Evolutionary conservation across 108 stramenopile genomes (phyloP).

Genomic region (Skeletonema grethae): DNA sequence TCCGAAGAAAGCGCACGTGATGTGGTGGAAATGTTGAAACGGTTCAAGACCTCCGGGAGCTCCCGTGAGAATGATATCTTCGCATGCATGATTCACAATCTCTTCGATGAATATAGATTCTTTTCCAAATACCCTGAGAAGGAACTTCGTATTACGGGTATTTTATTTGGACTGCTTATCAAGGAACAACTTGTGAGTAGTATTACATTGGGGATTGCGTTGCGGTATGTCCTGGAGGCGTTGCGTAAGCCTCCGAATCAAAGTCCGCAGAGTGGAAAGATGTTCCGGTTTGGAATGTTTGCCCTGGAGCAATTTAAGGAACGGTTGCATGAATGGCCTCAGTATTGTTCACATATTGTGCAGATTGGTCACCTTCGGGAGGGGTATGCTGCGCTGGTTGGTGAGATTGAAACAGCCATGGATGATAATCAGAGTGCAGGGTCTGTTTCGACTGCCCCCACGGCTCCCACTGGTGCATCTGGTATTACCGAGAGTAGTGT

Average conservation of each 20-base stretch:
- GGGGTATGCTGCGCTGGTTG: slow-evolving; percentile 82
- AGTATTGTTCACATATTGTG: slow-evolving; percentile 98
- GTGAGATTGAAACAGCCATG: slow-evolving; percentile 89
- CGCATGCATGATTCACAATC: slow-evolving; percentile 98
- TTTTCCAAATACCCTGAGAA: slow-evolving; percentile 99
- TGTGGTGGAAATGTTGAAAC: slow-evolving; percentile 94
- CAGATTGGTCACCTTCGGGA: slow-evolving; percentile 95
- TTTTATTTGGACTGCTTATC: slow-evolving; percentile 96
- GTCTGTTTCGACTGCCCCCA: slow-evolving; percentile 31
- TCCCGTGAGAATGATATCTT: slow-evolving; percentile 96
- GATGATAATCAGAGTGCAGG: slow-evolving; percentile 55
- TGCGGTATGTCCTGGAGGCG: slow-evolving; percentile 97
- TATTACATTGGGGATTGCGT: slow-evolving; percentile 97
- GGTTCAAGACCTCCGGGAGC: slow-evolving; percentile 93
- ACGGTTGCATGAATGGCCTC: slow-evolving; percentile 97
- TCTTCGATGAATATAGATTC: slow-evolving; percentile 98
- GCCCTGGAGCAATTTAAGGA: slow-evolving; percentile 97
- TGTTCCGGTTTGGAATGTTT: slow-evolving; percentile 99
- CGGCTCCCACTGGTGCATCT: slow-evolving; percentile 23
- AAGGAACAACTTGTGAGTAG: slow-evolving; percentile 97
- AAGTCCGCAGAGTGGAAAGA: slow-evolving; percentile 87
- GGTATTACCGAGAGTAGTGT: slow-evolving; percentile 27
- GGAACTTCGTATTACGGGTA: slow-evolving; percentile 98
- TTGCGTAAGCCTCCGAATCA: slow-evolving; percentile 87
- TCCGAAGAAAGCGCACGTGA: slow-evolving; percentile 93